Evolutionary conservation across 164 flowering plant genomes (phyloP), one percentile per base, ranked within the genome.

Genomic region (Hamamelis virginiana): DNA sequence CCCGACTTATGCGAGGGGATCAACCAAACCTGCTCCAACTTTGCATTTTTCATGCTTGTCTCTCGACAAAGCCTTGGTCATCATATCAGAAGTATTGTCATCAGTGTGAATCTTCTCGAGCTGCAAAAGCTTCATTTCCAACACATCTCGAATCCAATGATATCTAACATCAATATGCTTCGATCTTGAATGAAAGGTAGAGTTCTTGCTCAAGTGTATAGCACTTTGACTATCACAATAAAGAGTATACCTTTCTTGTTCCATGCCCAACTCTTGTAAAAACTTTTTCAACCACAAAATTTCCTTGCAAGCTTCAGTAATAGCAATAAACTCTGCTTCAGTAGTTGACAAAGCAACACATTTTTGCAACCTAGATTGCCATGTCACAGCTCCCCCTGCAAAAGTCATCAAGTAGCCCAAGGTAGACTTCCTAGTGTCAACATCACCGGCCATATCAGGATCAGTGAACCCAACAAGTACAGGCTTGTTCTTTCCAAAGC

Each of bases 291-390:
- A 4, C 65, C 65, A 62, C 13, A 62, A 2, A n/a, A 45, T 10
- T 22, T 62, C 48, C 9, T 62, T 64, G 19, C 55, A 45, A 8
- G 67, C 67, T 64, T 64, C 67, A 4, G 53, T 64, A 25, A 28
- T 10, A 23, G 28, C 55, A 22, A 46, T 48, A 64, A 11, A 64
- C 33, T 64, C 53, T 0, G 28, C 67, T 48, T 64, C 33, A 1
- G 55, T 45, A 9, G 67, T 46, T 4, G 55, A 64, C 23, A 64
- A 64, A 16, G 67, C 55, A 22, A 64, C 28, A 64, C 33, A 46
- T 25, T 64, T 64, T 21, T 19, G 33, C 52, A 64, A n/a, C 5
- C 26, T 64, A 3, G 67, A 64, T 16, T 64, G 55, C 22, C 55
- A 46, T 13, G 53, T 9, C 4, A 64, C 18, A 14, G 33, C 55